Conservation (phyloP, 225 moss, liverwort and hornwort genomes). For the Physcomitrellopsis africana region DNA sequence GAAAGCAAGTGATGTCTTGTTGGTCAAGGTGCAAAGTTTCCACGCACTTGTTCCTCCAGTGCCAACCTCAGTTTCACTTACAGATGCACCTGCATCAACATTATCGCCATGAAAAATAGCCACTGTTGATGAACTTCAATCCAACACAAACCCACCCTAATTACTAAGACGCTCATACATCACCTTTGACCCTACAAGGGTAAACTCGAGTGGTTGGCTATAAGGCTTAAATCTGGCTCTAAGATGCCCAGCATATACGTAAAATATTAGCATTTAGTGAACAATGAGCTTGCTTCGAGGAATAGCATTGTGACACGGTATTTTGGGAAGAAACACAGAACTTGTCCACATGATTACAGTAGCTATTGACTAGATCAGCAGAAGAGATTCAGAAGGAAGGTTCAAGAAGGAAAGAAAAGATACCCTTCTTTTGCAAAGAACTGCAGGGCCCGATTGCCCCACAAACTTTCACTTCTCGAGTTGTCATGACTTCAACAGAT, state of each 20-base stretch:
- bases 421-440: slow-evolving; percentile 81
- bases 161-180: neutral
- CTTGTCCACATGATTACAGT: neutral
- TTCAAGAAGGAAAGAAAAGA: neutral
- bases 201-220: neutral
- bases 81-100: slow-evolving; percentile 57
- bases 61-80: slow-evolving; percentile 91
- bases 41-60: slow-evolving; percentile 89
- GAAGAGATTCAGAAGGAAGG: too few species aligned
- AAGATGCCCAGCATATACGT: neutral
- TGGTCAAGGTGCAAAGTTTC: slow-evolving; percentile 81
- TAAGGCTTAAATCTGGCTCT: neutral
- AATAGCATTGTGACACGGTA: neutral
- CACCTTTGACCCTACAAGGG: neutral
- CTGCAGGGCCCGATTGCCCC: slow-evolving; percentile 92
- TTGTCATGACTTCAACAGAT: slow-evolving; percentile 87
- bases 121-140: neutral
- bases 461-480: slow-evolving; percentile 87
- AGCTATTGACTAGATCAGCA: neutral
- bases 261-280: too few species aligned
- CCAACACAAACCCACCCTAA: slow-evolving; percentile 3
- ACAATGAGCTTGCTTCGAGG: neutral
- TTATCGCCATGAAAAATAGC: neutral
- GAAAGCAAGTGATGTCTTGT: slow-evolving; percentile 77
- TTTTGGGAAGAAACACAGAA: neutral